These are phyloP conservation scores for Yamadazyma dushanensis DNA, from an alignment of 1,139 yeast species.

Conservation along the genomic window DNA sequence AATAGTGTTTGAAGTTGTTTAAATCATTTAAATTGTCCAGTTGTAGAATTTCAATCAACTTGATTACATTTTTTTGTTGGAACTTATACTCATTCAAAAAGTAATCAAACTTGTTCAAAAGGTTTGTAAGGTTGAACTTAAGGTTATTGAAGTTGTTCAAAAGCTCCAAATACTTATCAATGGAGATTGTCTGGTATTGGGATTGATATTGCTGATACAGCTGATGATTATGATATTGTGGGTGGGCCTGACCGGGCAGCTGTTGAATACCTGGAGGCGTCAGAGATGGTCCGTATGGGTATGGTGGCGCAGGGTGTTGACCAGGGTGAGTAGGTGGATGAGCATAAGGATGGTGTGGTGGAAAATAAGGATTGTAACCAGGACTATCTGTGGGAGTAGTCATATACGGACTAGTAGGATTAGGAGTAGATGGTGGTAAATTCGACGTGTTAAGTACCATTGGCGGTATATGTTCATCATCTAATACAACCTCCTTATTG, in stretches of 20 bases:
- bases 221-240: slow-evolving; percentile 6
- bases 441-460: slow-evolving; percentile 4
- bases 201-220: slow-evolving; percentile 5
- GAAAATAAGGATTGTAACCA: slow-evolving; percentile 4
- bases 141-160: slow-evolving; percentile 16
- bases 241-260: slow-evolving; percentile 6
- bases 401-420: slow-evolving; percentile 1
- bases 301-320: no score
- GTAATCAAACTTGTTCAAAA: slow-evolving; percentile 18
- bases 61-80: slow-evolving; percentile 16
- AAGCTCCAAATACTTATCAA: slow-evolving; percentile 14
- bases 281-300: no score
- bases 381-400: slow-evolving; percentile 2
- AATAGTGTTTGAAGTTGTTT: slow-evolving; percentile 14
- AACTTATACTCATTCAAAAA: slow-evolving; percentile 17
- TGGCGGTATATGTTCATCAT: slow-evolving; percentile 18
- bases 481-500: slow-evolving; percentile 42
- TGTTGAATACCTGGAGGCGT: no score
- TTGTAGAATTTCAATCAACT: slow-evolving; percentile 16
- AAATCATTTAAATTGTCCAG: slow-evolving; percentile 14
- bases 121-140: slow-evolving; percentile 17
- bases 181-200: slow-evolving; percentile 11
- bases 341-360: slow-evolving; percentile 1
- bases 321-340: not conserved
- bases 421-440: slow-evolving; percentile 6